Evolutionary conservation across 129 eudicot species (phyloP), one percentile per base, ranked within the genome.

Genomic region (carrot (Daucus carota)): DNA sequence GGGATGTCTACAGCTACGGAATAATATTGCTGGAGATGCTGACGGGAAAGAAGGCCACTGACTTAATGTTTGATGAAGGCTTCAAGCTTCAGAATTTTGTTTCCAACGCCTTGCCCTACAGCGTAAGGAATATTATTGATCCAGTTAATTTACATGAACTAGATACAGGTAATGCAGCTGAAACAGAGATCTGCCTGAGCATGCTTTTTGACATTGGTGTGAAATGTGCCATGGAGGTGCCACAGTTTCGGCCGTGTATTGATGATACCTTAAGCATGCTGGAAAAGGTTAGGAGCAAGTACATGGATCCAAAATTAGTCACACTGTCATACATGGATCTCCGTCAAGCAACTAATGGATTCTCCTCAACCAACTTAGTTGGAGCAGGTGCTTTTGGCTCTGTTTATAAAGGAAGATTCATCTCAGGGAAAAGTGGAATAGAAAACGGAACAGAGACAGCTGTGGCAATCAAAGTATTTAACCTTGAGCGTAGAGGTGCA

Each of bases 401-500:
- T 28, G 86, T 86, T 42, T 86, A 83, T 22, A 80, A 63, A 82
- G 88, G 91, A 52, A 45, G 41, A 28, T 68, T 83, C 22, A 17
- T 10, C 8, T 9, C 22, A 18, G 4, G 32, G 74, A 10, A 70
- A 11, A 42, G 22, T 42, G 74, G 50, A 3, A n/a, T 41, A 13
- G 29, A 18, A 9, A 79, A 82, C 65, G 29, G 41, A 17, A 75
- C 54, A 11, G 77, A 45, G 20, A 38, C 6, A 31, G 54, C 59
- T n/a, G 76, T 87, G 68, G 91, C 91, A 12, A 48, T 87, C 9
- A 87, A 87, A 81, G 91, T 87, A n/a, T 86, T 85, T 50, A 85
- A 85, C 54, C 84, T 80, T 20, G 77, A 75, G 14, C 78, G 68
- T 26, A 70, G 52, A 74, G 83, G 88, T 0, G 83, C 85, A 50